Evolutionary conservation across 441 rosid species (phyloP), one percentile per base, ranked within the genome.

Genomic region (Mallotus japonicus): DNA sequence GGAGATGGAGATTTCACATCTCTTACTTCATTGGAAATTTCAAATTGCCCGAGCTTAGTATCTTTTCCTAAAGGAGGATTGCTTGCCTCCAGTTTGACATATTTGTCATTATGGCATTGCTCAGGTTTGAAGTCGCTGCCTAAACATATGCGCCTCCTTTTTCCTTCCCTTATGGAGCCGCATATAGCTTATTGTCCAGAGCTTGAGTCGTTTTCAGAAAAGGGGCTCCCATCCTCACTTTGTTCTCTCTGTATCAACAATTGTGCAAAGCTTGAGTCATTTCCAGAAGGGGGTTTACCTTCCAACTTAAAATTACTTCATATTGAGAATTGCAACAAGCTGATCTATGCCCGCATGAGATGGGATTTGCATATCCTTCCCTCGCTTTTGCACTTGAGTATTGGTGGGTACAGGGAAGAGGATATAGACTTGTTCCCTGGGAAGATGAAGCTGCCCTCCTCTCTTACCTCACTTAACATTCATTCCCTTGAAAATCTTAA

Each of bases 261-360:
- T 44, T 44, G 47, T 44, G 11, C 10, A 9, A 44, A 44, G 11
- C 8, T 44, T 44, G 11, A 44, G 11, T 44, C 47, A 44, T 44
- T 44, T 51, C 81, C 77, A 2, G 61, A 17, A 65, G 75, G 65
- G 8, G 84, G 82, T 16, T 80, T 80, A 15, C 73, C 79, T n/a
- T 59, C 76, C 34, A 72, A 66, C n/a, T 56, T 82, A 0, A 28
- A 61, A 9, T 60, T 49, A 28, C 65, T 79, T 28, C 37, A n/a
- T 37, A 57, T 79, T 32, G 46, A 32, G 16, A 53, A 63, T 32
- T 59, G 57, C 8, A 16, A 63, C 8, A 22, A 70, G 15, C 32
- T 62, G 22, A 69, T 58, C 11, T 6, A 3, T 5, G 5, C 16
- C 42, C 54, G 19, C 6, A 2, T 55, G 62, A 3, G 17, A 37